A percentile compares a stretch with the other conserved stretches of the same genome.
phyloP scores from a whole-genome alignment of 441 rosid genomes.

The Eruca vesicaria region DNA sequence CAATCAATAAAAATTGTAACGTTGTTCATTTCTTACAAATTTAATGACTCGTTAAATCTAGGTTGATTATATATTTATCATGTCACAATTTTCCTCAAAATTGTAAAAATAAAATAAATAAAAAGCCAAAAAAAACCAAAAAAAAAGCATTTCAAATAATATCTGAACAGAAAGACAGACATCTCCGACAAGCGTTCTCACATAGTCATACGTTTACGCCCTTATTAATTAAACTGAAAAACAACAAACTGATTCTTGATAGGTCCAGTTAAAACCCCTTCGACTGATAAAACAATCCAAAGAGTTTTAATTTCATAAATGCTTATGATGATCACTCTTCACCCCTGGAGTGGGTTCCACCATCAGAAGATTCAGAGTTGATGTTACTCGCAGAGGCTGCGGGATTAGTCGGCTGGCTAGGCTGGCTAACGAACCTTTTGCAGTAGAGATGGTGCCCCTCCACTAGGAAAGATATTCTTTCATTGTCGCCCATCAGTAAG shows the following conservation, averaged over 20 bases:
- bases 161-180: no score
- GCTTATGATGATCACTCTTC: not conserved
- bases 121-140: no score
- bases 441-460: not conserved
- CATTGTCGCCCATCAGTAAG: not conserved
- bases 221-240: not conserved
- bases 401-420: not conserved
- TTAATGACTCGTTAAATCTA: no score
- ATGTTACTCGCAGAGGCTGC: not conserved
- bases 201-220: not conserved
- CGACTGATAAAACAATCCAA: no score
- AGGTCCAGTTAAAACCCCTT: no score
- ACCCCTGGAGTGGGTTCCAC: not conserved
- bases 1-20: no score
- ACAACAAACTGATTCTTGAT: not conserved
- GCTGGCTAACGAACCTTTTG: not conserved
- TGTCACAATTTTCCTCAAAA: no score
- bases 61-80: no score
- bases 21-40: no score
- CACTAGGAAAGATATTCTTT: not conserved
- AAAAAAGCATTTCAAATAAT: no score
- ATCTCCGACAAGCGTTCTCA: not conserved
- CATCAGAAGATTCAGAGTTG: not conserved
- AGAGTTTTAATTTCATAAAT: not conserved
- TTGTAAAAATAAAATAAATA: no score